These are phyloP conservation scores for Paecilomyces fulvus DNA, from an alignment of 2,329 filamentous ascomycete species.

Conservation along the genomic window DNA sequence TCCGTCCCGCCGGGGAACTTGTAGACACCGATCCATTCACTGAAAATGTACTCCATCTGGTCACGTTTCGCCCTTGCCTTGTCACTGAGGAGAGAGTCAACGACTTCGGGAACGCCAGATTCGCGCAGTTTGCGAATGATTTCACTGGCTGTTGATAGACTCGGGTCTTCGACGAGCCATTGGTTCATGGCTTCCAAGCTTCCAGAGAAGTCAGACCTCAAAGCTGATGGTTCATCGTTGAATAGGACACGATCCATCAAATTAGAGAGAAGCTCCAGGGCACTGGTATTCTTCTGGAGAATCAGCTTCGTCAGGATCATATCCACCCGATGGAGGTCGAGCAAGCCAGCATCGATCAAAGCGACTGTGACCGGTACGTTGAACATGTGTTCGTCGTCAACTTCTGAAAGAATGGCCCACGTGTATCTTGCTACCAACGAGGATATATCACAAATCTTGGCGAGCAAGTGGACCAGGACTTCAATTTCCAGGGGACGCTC, in stretches of 20 bases:
- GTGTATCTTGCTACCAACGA: slow-evolving; percentile 46
- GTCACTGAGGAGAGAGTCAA: slow-evolving; percentile 47
- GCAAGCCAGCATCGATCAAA: slow-evolving; percentile 50
- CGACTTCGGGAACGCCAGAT: slow-evolving; percentile 47
- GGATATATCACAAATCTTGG: slow-evolving; percentile 55
- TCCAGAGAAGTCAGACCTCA: slow-evolving; percentile 77
- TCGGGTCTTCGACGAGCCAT: slow-evolving; percentile 69
- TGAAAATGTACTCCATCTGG: slow-evolving; percentile 90
- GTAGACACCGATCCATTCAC: slow-evolving; percentile 83
- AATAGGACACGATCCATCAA: slow-evolving; percentile 72
- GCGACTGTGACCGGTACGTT: slow-evolving; percentile 54
- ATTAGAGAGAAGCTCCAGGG: slow-evolving; percentile 70
- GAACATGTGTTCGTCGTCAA: slow-evolving; percentile 54
- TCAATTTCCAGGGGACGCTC: slow-evolving; percentile 53
- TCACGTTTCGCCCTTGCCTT: slow-evolving; percentile 57
- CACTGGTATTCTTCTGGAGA: slow-evolving; percentile 59
- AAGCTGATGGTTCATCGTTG: slow-evolving; percentile 64
- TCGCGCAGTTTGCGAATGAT: slow-evolving; percentile 59
- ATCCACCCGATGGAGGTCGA: slow-evolving; percentile 59
- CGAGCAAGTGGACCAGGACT: slow-evolving; percentile 53
- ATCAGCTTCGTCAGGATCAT: slow-evolving; percentile 66
- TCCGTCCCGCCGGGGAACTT: slow-evolving; percentile 69
- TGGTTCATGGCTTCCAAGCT: slow-evolving; percentile 73
- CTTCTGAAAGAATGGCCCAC: slow-evolving; percentile 40
- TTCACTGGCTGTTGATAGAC: slow-evolving; percentile 56